Base-by-base conservation (phyloP, 805 yeast genomes). In the Saturnispora kantuleensis region DNA sequence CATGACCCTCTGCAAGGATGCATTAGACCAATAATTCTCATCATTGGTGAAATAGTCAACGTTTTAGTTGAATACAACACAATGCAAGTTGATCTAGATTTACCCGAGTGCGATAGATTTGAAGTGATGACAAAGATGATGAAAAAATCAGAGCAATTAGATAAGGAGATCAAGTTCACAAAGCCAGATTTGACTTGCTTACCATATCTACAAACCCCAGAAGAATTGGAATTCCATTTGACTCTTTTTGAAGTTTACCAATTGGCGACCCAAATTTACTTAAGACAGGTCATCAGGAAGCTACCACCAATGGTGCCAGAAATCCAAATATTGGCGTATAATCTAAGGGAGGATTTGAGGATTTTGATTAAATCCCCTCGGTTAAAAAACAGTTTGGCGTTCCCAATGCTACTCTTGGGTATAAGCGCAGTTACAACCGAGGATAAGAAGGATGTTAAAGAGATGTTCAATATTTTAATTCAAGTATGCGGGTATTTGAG, bases 1-100 rank as follows among this genome's bases (percentile, higher is more conserved):
- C 54, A 52, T 42, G 72, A 69, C 47, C 70, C 73, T 3, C 56
- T 63, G 28, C 73, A 68, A 47, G 73, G 73, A 2, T 66, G 70
- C 50, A 52, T 65, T 8, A 60, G 67, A 33, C 69, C 71, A 5
- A 48, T 68, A 2, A 59, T 57, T 41, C 48, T 64, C 21, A 38
- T 64, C 1, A 53, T 68, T 29, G 71, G 71, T 5, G 71, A 66
- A 43, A 61, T 66, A 2, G 60, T 67, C 47, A 64, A 63, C 40
- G 46, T 57, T 33, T 31, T 56, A 2, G 59, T 56, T 11, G 57
- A 56, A 39, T 52, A 43, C 31, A 50, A 47, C 32, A 46, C 57
- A 4, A 28, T 55, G 10, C 52, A 48, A 28, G 38, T 51, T 12
- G 53, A 52, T 32, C 38, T 50, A 15, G 56, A 51, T 16, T 29